Evolutionary conservation across 1,284 basidiomycete species (phyloP).

Genomic region (Athelia psychrophila): DNA sequence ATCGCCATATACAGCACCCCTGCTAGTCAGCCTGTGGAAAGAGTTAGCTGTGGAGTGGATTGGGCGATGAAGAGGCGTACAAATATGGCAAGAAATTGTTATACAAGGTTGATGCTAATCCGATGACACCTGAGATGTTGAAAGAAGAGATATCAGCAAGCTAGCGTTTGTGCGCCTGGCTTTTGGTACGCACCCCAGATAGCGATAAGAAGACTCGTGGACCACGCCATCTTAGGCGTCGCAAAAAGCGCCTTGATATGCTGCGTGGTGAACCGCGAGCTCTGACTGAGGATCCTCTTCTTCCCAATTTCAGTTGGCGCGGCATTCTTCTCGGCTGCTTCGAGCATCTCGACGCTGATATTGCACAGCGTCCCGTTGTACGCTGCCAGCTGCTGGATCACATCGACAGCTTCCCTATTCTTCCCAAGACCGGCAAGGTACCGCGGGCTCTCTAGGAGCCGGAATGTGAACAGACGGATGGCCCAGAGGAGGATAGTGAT

Average conservation of each 20-base stretch:
- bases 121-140: constrained; percentile 44
- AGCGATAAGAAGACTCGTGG: constrained; percentile 51
- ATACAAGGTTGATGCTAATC: constrained; percentile 61
- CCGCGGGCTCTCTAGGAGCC: constrained; percentile 59
- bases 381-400: constrained; percentile 55
- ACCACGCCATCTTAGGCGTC: constrained; percentile 54
- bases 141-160: background rate
- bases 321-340: constrained; percentile 18
- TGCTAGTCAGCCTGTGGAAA: constrained; percentile 35
- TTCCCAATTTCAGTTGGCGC: constrained; percentile 9
- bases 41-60: background rate
- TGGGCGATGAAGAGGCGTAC: constrained; percentile 23
- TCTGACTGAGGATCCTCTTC: constrained; percentile 28
- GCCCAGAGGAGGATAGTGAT: constrained; percentile 53
- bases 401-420: constrained; percentile 60
- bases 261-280: constrained; percentile 31
- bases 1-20: constrained; percentile 47
- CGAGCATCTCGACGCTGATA: constrained; percentile 40
- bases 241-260: constrained; percentile 56
- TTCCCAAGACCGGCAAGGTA: constrained; percentile 60
- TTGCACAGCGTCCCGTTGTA: constrained; percentile 49
- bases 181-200: constrained; percentile 42
- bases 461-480: constrained; percentile 59
- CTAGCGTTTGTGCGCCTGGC: background rate
- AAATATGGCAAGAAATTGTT: constrained; percentile 55